Percentiles rank a stretch among this genome's conserved stretches.
These are phyloP conservation scores for Myriosclerotinia duriaeana DNA, from an alignment of 2,329 filamentous ascomycete genomes.

Conservation along the genomic window DNA sequence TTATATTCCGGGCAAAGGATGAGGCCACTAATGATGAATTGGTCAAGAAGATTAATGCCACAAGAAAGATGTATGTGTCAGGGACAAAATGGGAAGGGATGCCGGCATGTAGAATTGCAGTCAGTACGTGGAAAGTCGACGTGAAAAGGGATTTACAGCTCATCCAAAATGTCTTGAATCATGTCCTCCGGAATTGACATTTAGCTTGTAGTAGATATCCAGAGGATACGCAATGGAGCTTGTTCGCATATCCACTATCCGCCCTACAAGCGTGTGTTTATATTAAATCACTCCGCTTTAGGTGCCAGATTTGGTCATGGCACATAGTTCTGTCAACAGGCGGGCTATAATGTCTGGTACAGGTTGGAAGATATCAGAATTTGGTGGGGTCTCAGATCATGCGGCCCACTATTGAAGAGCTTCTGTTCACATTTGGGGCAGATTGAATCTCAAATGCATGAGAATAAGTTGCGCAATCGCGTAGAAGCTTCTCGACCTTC, in stretches of 20 bases:
- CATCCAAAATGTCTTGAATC: conserved; percentile 61
- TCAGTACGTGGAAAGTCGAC: conserved; percentile 81
- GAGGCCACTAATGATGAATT: conserved; percentile 62
- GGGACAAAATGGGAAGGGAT: conserved; percentile 74
- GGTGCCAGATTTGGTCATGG: too few relatives aligned
- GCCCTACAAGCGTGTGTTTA: background rate
- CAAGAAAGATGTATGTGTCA: conserved; percentile 75
- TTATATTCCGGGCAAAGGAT: conserved; percentile 74
- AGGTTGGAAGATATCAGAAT: too few relatives aligned
- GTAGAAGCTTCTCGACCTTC: too few relatives aligned
- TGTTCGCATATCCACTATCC: background rate
- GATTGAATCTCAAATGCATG: too few relatives aligned
- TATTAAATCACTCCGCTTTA: too few relatives aligned
- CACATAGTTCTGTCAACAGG: too few relatives aligned
- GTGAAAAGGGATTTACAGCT: conserved; percentile 63
- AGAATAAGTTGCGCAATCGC: too few relatives aligned
- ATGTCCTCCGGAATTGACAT: conserved; percentile 15
- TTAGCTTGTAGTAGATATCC: background rate
- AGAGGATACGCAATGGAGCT: background rate
- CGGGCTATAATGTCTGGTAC: too few relatives aligned
- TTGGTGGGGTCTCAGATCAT: too few relatives aligned
- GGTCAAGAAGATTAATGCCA: conserved; percentile 71
- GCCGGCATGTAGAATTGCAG: conserved; percentile 77
- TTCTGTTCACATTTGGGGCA: too few relatives aligned
- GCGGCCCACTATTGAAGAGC: too few relatives aligned